Evolutionary conservation across 2,329 filamentous ascomycete genomes (phyloP).

Genomic region (Fusarium piperis): DNA sequence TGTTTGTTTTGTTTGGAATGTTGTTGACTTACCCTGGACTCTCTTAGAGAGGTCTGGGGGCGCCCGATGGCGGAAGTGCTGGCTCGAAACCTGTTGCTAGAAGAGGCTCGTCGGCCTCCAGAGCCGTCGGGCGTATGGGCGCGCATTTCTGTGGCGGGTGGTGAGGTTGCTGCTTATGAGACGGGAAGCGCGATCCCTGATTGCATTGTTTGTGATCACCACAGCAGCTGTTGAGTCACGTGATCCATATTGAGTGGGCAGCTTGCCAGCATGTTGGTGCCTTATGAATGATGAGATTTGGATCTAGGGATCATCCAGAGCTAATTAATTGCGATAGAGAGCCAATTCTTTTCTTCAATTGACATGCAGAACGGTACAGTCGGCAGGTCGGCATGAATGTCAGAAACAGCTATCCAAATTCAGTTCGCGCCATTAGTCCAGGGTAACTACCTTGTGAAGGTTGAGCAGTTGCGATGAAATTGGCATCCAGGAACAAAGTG

Average conservation of each 20-base stretch:
- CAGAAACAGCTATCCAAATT: neutral
- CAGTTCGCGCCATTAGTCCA: neutral
- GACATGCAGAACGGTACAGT: neutral
- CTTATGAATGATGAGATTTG: neutral
- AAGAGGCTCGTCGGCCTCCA: conserved; percentile 43
- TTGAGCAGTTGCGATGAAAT: neutral
- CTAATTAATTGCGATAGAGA: neutral
- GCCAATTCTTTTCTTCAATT: neutral
- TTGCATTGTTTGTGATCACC: conserved; percentile 33
- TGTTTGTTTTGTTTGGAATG: conserved; percentile 38
- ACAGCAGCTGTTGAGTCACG: conserved; percentile 36
- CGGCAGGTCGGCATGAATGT: neutral
- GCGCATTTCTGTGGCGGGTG: conserved; percentile 44
- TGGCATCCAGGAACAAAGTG: neutral
- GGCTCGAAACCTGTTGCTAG: conserved; percentile 47
- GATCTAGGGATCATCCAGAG: neutral
- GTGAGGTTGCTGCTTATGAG: conserved; percentile 2
- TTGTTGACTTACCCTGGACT: conserved; percentile 52
- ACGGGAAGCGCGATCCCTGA: conserved; percentile 22
- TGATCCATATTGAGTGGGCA: conserved; percentile 5
- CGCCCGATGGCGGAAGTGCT: conserved; percentile 50
- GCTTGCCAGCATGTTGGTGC: neutral
- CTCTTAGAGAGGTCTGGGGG: conserved; percentile 49
- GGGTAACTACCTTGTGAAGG: neutral
- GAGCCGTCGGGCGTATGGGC: conserved; percentile 45